Evolutionary conservation across 345 rosid genomes (phyloP), one percentile per base, ranked within the genome.

Genomic region (Melaleuca quinquenervia): DNA sequence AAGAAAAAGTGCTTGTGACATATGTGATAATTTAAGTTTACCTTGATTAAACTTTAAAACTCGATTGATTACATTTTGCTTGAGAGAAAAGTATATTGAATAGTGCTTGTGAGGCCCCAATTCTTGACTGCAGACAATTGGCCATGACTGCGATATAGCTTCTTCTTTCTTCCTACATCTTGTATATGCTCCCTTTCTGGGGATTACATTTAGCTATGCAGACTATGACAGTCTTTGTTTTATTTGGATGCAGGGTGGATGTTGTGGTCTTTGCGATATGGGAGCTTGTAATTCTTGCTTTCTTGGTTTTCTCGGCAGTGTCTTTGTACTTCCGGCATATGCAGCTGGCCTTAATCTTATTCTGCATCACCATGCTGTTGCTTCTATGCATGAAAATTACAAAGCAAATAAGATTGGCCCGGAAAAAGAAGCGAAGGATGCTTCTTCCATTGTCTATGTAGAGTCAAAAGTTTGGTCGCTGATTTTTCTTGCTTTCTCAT

Each of bases 371-470:
- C 76, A 87, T 96, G 94, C 91, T 97, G 27, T 87, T 97, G 84
- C 95, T 96, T 85, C 83, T 93, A 55, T 95, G 96, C 95, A 93
- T 97, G 98, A 96, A 93, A 92, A 82, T 96, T 84, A 89, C 95
- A 83, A 97, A 97, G 94, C 97, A 96, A 88, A 95, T 91, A 88
- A 94, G 95, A 90, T 82, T 90, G 88, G 92, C 95, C 16, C 93
- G 95, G 93, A 97, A 94, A 85, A 97, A 94, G 96, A 97, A 94
- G 88, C 93, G 98, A 87, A 92, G 99, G 91, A 97, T 97, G 99
- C 97, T 97, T 90, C 98, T 97, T 87, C 99, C 99, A 24, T 90
- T 97, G 85, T 97, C 99, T 36, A 95, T 97, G 98, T 97, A 91
- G 89, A 45, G 52, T 52, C 20, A 22, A 36, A 36, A 48, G 32